Evolutionary conservation across 257 asterid species (phyloP), one percentile per base, ranked within the genome.

Genomic region (Solanum ossicruentum): DNA sequence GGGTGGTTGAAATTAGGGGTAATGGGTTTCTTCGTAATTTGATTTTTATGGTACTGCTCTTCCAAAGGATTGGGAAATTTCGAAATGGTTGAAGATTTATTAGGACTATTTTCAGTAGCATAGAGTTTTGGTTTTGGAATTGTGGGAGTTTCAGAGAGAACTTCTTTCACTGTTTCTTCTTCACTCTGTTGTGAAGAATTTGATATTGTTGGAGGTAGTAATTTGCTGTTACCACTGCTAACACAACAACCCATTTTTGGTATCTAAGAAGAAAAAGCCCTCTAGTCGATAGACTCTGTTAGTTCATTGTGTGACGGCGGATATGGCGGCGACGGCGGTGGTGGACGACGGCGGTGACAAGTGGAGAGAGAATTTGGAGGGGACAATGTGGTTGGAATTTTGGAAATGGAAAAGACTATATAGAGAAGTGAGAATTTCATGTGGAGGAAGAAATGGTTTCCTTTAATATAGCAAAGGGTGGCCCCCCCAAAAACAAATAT

Each of bases 91-190:
- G 79, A 69, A 8, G 45, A 45, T 49, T 83, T 67, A 10, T 67
- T 39, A 69, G 69, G 78, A 52, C 78, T 67, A 63, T 47, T 54
- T 7, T 63, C 58, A 43, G 36, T 8, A 20, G 52, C 4, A 17
- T 71, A 60, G 51, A 28, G 45, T 17, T 39, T 54, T 56, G 84
- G 3, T n/a, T 45, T 82, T 8, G 45, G 54, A 12, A 83, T 5
- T 5, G 15, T 67, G 51, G 80, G 85, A 7, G 54, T 83, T 83
- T 83, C 85, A 67, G 85, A 83, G 45, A 83, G 85, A 12, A 83
- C 85, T 73, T 83, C 85, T 73, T 83, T 83, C 4, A 83, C 85
- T n/a, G 85, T 83, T 28, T 83, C 85, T 73, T 83, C 85, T 12
- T 67, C 85, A 51, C 61, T 75, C n/a, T 75, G 43, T 49, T 75